Evolutionary conservation across 345 rosid species (phyloP), one percentile per base, ranked within the genome.

Genomic region (Bruguiera sexangula): DNA sequence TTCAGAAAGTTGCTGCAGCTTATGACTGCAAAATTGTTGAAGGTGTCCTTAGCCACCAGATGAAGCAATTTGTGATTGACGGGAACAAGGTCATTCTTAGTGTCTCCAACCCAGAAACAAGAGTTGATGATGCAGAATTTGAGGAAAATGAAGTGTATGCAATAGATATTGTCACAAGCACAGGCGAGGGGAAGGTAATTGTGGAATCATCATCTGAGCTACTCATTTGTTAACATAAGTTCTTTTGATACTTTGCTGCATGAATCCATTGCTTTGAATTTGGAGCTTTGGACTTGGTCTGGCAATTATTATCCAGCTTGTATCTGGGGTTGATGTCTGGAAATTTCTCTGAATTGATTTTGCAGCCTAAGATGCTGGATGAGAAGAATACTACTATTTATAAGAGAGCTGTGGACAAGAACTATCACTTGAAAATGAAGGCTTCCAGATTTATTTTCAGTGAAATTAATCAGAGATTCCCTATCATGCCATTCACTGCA

Each of bases 131-230:
- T 67, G 89, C 84, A 20, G 99, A 89, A 77, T 96, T 96, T 75
- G 89, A 86, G 83, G 99, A 96, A 81, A 96, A 96, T 29, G 99
- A 96, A 85, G 96, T 96, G 34, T 96, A 92, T 68, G 84, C 91
- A 0, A 72, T 96, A 24, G 99, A 96, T 75, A 96, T 96, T 34
- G 93, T 92, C 21, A 82, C 93, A 31, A 92, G 97, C 78, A 85
- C 99, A 0, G 99, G 98, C 63, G 99, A 96, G 20, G 99, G 99
- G 73, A 96, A 96, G 99, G 99, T 96, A 84, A 78, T 79, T 71
- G 22, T 65, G 36, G 54, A 34, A 8, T 39, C 55, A 13, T 24
- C 30, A 13, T 56, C 5, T n/a, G 19, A 16, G 3, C 1, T 50
- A 61, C 32, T 55, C 29, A 55, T 74, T 20, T 32, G 6, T 50